Percentiles rank a stretch among this genome's conserved stretches.
These are phyloP conservation scores for Arxiozyma telluris DNA, from an alignment of 1,139 yeast species.

Conservation along the genomic window DNA sequence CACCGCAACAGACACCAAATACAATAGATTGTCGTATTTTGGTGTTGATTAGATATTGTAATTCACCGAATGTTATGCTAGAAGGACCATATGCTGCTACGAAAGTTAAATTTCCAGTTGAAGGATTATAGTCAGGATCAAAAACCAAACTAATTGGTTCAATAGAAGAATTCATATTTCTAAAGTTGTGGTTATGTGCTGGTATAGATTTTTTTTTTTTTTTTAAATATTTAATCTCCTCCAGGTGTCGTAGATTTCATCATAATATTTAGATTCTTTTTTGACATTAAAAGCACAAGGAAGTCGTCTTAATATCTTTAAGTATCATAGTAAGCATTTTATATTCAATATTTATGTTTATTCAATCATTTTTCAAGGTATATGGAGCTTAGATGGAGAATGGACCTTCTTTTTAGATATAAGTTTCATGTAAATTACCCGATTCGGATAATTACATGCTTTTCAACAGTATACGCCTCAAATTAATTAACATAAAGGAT, in stretches of 20 bases:
- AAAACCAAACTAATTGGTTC: slow-evolving; percentile 7
- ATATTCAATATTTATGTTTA: no score
- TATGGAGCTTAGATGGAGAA: background rate
- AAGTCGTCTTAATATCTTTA: background rate
- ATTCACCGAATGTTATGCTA: slow-evolving; percentile 30
- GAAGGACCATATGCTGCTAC: slow-evolving; percentile 28
- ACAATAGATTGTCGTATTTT: slow-evolving; percentile 33
- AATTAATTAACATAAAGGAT: slow-evolving; percentile 1
- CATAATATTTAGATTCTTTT: no score
- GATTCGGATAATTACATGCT: slow-evolving; percentile 5
- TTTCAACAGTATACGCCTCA: slow-evolving; percentile 4
- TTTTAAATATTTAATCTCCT: no score
- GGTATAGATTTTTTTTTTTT: no score
- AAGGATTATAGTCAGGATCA: slow-evolving; percentile 23
- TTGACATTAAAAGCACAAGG: background rate
- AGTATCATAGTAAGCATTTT: background rate
- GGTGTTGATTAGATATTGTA: slow-evolving; percentile 31
- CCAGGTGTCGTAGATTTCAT: background rate
- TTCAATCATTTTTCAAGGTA: background rate
- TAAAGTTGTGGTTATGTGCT: background rate
- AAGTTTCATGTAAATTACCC: slow-evolving; percentile 7
- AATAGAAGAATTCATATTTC: background rate
- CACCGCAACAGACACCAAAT: slow-evolving; percentile 37
- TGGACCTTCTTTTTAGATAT: background rate
- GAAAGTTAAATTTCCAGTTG: slow-evolving; percentile 18